Evolutionary conservation across 1,284 basidiomycete genomes (phyloP).

Genomic region (Cryptococcus sp.): DNA sequence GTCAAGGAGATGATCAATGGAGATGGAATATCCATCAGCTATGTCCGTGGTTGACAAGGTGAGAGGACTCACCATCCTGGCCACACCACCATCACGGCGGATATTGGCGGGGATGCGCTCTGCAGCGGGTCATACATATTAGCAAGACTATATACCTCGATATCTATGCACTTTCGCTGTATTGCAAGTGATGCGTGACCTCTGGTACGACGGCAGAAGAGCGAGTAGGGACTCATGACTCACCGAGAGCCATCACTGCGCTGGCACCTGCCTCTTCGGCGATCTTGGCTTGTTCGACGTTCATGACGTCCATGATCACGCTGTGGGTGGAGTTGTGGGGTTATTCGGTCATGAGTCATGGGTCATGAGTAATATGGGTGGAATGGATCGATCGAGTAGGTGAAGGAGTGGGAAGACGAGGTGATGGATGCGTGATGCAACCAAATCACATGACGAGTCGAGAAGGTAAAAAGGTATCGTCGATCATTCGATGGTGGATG

Average conservation of each 20-base stretch:
- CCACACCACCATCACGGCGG: slow-evolving; percentile 83
- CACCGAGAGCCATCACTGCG: slow-evolving; percentile 87
- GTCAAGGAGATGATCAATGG: neutral
- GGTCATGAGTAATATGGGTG: neutral
- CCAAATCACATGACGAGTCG: too few species aligned
- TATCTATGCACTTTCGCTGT: too few species aligned
- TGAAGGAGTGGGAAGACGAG: neutral
- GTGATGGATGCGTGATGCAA: neutral
- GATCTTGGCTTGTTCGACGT: slow-evolving; percentile 71
- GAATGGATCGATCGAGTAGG: too few species aligned
- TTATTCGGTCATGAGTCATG: neutral
- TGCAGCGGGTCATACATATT: slow-evolving; percentile 13
- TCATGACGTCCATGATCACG: slow-evolving; percentile 85
- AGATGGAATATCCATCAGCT: neutral
- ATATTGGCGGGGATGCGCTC: slow-evolving; percentile 97
- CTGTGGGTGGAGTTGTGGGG: slow-evolving; percentile 61
- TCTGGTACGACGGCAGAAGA: neutral
- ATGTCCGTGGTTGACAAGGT: too few species aligned
- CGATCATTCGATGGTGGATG: too few species aligned
- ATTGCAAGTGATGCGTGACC: neutral
- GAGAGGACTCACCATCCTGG: slow-evolving; percentile 88
- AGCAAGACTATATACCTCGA: neutral
- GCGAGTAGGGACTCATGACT: slow-evolving; percentile 20
- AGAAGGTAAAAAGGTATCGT: too few species aligned
- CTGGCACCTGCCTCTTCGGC: slow-evolving; percentile 97